Percentiles rank a stretch among this genome's conserved stretches.
Evolutionary conservation across 345 rosid species (phyloP).

Genomic region (Lepidium aucheri): DNA sequence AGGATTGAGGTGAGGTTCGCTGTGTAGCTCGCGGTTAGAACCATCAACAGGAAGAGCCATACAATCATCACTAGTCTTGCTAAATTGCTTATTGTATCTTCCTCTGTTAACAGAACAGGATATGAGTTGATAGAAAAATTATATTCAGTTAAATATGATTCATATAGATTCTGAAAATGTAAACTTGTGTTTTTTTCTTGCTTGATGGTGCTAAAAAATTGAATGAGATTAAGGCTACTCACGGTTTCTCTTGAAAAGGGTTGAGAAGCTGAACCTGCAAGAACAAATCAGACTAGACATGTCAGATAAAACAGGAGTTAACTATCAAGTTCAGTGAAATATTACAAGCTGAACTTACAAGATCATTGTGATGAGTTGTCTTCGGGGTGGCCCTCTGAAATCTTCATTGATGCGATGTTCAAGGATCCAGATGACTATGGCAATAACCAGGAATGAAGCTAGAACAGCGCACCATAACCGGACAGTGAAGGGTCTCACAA

Average conservation of each 20-base stretch:
- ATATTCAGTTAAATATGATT: neutral
- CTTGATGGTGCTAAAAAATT: neutral
- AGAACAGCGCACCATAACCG: conserved; percentile 53
- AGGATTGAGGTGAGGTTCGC: conserved; percentile 90
- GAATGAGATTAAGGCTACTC: conserved; percentile 27
- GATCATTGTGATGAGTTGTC: conserved; percentile 51
- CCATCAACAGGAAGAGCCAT: conserved; percentile 86
- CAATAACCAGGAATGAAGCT: conserved; percentile 47
- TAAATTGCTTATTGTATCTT: conserved; percentile 51
- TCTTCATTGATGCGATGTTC: conserved; percentile 71
- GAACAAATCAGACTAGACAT: neutral
- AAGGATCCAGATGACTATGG: conserved; percentile 64
- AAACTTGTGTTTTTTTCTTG: neutral
- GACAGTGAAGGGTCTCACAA: conserved; percentile 63
- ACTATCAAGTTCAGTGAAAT: neutral
- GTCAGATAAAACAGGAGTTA: neutral
- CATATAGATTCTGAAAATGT: neutral
- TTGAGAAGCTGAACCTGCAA: conserved; percentile 94
- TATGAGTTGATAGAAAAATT: neutral
- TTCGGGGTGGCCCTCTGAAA: conserved; percentile 62
- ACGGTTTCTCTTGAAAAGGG: conserved; percentile 77
- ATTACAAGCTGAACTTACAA: conserved; percentile 38
- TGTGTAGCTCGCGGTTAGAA: conserved; percentile 81
- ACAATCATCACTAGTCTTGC: conserved; percentile 77
- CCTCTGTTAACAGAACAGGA: conserved; percentile 42